phyloP scores from a whole-genome alignment of 73 alveolate species.

The Stentor coeruleus region DNA sequence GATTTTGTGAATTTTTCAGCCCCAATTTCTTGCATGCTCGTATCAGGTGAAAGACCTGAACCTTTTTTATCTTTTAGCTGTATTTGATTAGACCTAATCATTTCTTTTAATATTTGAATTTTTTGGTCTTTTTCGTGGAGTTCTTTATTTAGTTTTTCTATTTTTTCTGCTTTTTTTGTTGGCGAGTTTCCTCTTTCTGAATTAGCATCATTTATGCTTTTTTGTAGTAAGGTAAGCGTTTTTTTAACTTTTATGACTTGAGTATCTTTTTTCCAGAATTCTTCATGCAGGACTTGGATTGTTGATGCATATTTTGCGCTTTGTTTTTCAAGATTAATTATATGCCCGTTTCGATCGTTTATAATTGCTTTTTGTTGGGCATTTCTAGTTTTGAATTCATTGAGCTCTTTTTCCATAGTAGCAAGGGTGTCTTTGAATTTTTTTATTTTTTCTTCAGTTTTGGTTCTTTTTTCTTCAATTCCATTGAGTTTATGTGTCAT shows the following conservation, averaged over 20 bases:
- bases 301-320: not conserved
- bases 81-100: not conserved
- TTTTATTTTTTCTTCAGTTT: not conserved
- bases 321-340: not conserved
- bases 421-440: not conserved
- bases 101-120: constrained; percentile 1
- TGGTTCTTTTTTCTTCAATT: not conserved
- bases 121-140: constrained; percentile 23
- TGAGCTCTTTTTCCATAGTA: not conserved
- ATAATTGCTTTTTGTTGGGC: not conserved
- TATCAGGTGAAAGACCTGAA: not conserved
- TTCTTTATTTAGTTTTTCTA: not conserved
- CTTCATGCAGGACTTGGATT: constrained; percentile 4
- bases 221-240: not conserved
- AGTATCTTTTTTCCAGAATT: constrained; percentile 23
- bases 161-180: not conserved
- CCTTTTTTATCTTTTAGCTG: not conserved
- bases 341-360: not conserved
- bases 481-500: not conserved
- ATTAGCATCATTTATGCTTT: not conserved
- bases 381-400: constrained; percentile 29
- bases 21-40: not conserved
- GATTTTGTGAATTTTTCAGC: not conserved
- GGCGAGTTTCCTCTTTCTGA: not conserved
- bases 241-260: not conserved